Evolutionary conservation across 2,329 filamentous ascomycete species (phyloP).

Genomic region (Penicillium expansum): DNA sequence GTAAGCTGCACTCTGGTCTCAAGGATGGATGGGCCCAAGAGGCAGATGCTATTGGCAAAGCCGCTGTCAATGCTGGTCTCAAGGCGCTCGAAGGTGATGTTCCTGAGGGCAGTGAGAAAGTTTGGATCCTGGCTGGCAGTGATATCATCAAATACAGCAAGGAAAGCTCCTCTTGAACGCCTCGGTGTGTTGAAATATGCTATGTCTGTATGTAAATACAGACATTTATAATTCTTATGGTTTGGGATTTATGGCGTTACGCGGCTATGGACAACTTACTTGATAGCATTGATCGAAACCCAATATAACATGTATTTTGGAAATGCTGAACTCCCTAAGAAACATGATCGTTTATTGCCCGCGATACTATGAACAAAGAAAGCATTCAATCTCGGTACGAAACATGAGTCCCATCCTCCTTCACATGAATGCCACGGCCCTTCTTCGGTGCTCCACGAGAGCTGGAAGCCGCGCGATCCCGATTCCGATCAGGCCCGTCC

Average conservation of each 20-base stretch:
- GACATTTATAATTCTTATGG: neutral
- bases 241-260: neutral
- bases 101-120: conserved; percentile 40
- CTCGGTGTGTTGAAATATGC: neutral
- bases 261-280: neutral
- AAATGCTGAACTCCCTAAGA: conserved; percentile 1
- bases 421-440: conserved; percentile 29
- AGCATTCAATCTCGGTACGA: conserved; percentile 13
- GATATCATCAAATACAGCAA: conserved; percentile 37
- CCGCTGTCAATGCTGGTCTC: conserved; percentile 37
- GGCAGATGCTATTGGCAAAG: conserved; percentile 62
- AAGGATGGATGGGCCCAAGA: conserved; percentile 73
- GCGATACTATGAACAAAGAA: neutral
- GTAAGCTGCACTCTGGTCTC: conserved; percentile 51
- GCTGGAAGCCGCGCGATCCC: conserved; percentile 38
- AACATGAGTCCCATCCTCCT: conserved; percentile 27
- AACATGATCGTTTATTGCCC: neutral
- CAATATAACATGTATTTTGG: neutral
- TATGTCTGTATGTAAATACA: neutral
- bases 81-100: conserved; percentile 43
- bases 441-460: conserved; percentile 38
- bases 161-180: conserved; percentile 6
- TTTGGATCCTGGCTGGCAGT: conserved; percentile 38
- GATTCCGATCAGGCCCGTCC: conserved; percentile 44
- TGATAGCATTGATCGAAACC: neutral